Conservation (phyloP, 2,329 filamentous ascomycete genomes). For the Alternaria incomplexa region DNA sequence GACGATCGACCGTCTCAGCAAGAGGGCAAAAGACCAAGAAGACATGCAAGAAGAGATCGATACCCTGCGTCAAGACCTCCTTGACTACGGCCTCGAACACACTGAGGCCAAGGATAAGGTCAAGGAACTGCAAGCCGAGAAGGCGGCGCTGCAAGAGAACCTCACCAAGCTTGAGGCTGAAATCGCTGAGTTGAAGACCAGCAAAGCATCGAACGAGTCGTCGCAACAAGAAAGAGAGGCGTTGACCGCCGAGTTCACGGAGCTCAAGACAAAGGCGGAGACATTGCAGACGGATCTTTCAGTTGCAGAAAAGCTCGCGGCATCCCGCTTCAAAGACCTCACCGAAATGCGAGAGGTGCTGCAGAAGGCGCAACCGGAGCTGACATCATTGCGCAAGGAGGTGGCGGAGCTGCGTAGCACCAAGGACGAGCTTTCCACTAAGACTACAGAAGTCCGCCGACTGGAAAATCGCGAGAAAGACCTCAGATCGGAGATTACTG, state of each 20-base stretch:
- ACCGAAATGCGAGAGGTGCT: constrained; percentile 79
- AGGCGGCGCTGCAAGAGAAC: constrained; percentile 66
- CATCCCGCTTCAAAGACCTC: constrained; percentile 86
- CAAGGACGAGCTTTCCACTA: constrained; percentile 74
- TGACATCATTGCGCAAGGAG: constrained; percentile 79
- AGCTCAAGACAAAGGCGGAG: constrained; percentile 72
- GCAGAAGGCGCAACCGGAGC: constrained; percentile 84
- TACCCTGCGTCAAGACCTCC: constrained; percentile 77
- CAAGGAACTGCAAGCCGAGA: constrained; percentile 74
- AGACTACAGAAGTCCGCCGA: constrained; percentile 69
- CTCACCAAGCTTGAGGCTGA: constrained; percentile 75
- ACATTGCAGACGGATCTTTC: constrained; percentile 81
- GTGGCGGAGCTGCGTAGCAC: constrained; percentile 73
- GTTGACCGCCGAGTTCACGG: constrained; percentile 70
- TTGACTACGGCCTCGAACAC: constrained; percentile 80
- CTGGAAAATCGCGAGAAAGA: constrained; percentile 85
- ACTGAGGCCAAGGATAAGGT: constrained; percentile 80
- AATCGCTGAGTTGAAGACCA: constrained; percentile 62
- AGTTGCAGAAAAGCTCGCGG: constrained; percentile 84
- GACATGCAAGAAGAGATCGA: constrained; percentile 86
- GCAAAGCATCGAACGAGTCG: constrained; percentile 54
- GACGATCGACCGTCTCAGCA: constrained; percentile 73
- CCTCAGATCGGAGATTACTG: constrained; percentile 73
- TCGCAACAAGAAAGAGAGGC: constrained; percentile 61
- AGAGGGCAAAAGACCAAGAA: constrained; percentile 76